These are phyloP conservation scores for Colletotrichum orbiculare DNA, from an alignment of 2,329 filamentous ascomycete species.

Conservation along the genomic window DNA sequence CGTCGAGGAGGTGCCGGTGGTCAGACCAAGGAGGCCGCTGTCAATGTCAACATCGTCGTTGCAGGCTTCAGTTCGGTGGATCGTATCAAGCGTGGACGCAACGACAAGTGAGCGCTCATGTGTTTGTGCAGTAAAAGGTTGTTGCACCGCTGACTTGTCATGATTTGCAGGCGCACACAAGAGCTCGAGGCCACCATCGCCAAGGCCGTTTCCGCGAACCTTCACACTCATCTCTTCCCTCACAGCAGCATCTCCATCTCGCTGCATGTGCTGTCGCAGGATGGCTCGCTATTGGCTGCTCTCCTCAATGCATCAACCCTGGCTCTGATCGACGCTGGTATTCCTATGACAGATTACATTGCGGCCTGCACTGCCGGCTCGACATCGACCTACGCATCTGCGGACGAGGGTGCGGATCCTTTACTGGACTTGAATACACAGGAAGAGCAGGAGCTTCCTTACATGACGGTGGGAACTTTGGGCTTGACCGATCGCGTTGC, in stretches of 20 bases:
- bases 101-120: conserved; percentile 74
- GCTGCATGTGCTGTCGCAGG: conserved; percentile 88
- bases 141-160: conserved; percentile 9
- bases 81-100: conserved; percentile 78
- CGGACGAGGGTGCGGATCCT: conserved; percentile 78
- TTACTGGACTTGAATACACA: conserved; percentile 81
- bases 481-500: conserved; percentile 80
- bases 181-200: conserved; percentile 85
- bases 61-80: conserved; percentile 92
- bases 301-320: conserved; percentile 92
- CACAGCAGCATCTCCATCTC: conserved; percentile 86
- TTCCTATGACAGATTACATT: conserved; percentile 94
- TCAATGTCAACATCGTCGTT: conserved; percentile 85
- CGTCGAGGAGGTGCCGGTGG: conserved; percentile 44
- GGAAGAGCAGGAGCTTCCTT: conserved; percentile 90
- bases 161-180: conserved; percentile 72
- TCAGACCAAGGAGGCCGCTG: conserved; percentile 66
- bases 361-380: conserved; percentile 89
- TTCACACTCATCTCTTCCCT: conserved; percentile 90
- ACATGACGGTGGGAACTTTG: conserved; percentile 85
- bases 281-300: conserved; percentile 89
- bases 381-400: conserved; percentile 72
- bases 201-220: conserved; percentile 78
- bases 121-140: not conserved
- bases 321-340: conserved; percentile 91